Percentiles rank a stretch among this genome's conserved stretches.
These are phyloP conservation scores for Bipolaris sorokiniana DNA, from an alignment of 2,329 filamentous ascomycete species.

Conservation along the genomic window DNA sequence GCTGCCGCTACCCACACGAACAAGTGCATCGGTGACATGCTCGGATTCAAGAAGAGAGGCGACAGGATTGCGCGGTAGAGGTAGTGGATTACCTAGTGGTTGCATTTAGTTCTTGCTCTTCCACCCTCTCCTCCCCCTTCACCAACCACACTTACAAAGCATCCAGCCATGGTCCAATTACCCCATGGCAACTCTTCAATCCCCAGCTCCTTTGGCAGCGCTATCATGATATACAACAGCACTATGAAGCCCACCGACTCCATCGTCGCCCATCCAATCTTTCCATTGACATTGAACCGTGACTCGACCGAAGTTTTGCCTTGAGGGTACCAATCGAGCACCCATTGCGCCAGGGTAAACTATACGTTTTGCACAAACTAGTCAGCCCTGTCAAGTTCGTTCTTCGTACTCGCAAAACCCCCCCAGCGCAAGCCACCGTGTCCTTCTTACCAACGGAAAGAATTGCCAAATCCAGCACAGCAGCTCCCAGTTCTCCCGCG, in stretches of 20 bases:
- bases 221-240: slow-evolving; percentile 78
- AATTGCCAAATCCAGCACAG: slow-evolving; percentile 55
- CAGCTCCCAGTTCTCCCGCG: slow-evolving; percentile 58
- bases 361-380: slow-evolving; percentile 44
- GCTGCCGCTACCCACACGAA: slow-evolving; percentile 69
- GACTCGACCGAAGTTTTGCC: slow-evolving; percentile 86
- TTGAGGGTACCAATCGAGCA: slow-evolving; percentile 78
- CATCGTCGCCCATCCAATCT: slow-evolving; percentile 86
- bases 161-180: slow-evolving; percentile 74
- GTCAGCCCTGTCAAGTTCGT: too few relatives aligned
- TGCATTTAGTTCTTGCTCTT: slow-evolving; percentile 12
- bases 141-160: slow-evolving; percentile 59
- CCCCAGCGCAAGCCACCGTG: neutral
- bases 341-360: slow-evolving; percentile 77
- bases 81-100: slow-evolving; percentile 76
- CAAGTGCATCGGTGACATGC: slow-evolving; percentile 87
- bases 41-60: slow-evolving; percentile 79
- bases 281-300: slow-evolving; percentile 84
- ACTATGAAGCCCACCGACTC: slow-evolving; percentile 79
- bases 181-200: slow-evolving; percentile 71
- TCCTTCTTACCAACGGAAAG: slow-evolving; percentile 55
- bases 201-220: slow-evolving; percentile 65
- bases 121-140: neutral
- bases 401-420: neutral
- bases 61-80: slow-evolving; percentile 83